Evolutionary conservation across 768 basidiomycete genomes (phyloP), one percentile per base, ranked within the genome.

Genomic region (Boletales sp.): DNA sequence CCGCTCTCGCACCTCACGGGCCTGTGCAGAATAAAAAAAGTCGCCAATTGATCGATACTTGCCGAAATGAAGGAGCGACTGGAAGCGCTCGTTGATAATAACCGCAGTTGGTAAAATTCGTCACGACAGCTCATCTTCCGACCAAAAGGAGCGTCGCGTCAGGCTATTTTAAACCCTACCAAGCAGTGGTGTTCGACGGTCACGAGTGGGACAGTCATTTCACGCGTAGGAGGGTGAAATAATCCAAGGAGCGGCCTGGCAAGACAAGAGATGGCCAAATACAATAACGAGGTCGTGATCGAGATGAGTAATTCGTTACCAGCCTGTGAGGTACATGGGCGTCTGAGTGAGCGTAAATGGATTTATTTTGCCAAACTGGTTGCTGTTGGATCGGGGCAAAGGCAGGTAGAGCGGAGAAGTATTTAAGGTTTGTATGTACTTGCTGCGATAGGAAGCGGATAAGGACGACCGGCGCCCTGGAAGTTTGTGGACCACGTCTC

Each of bases 221-320:
- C 24, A 27, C 4, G 24, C 24, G 24, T 27, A 27, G 24, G 32
- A 17, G 18, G 30, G 35, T 36, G 37, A 29, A 32, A 32, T 43
- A 11, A 7, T 6, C 3, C 24, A 5, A 27, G 6, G 24, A 27
- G 24, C 24, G 1, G 24, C 24, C 24, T 6, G 24, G 24, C 24
- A 27, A 27, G 24, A 27, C 24, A 27, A 27, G 24, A 27, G 39
- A 51, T 50, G 41, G 32, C 47, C 21, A 30, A 50, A 51, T 31
- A 27, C 19, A 56, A 51, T 48, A 47, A 36, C 36, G 36, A 17
- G 24, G 24, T 27, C 7, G 24, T 5, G 8, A 6, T 37, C 15
- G 56, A 43, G 43, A 48, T 66, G 51, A 55, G 56, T 68, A 61
- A 67, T 58, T 52, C 34, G 66, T 64, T 56, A n/a, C 58, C 46